phyloP scores from a whole-genome alignment of 345 rosid species.

The Trapa bicornis region DNA sequence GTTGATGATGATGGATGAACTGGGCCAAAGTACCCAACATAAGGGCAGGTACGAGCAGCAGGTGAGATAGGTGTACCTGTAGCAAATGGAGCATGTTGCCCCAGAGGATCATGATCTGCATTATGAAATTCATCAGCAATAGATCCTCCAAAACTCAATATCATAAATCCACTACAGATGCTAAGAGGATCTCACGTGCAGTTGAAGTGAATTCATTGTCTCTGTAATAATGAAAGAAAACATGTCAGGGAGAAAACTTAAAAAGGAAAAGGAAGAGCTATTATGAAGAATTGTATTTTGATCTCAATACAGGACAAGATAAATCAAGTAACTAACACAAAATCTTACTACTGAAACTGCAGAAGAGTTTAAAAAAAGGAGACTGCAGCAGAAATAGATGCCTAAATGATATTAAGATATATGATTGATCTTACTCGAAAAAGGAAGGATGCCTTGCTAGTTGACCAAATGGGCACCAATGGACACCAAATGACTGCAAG shows the following conservation, averaged over 20 bases:
- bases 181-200: constrained; percentile 50
- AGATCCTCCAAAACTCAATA: constrained; percentile 2
- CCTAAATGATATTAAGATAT: not conserved
- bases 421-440: constrained; percentile 22
- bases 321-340: not conserved
- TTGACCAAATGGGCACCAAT: constrained; percentile 90
- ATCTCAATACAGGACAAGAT: not conserved
- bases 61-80: constrained; percentile 64
- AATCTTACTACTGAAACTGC: not conserved
- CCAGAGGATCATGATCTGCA: constrained; percentile 76
- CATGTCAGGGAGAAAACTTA: not conserved
- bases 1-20: constrained; percentile 67
- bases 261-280: not conserved
- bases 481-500: constrained; percentile 85
- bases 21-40: constrained; percentile 77
- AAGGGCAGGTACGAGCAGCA: constrained; percentile 81
- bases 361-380: not conserved
- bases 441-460: constrained; percentile 60
- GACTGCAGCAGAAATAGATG: not conserved
- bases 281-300: not conserved
- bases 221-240: constrained; percentile 22
- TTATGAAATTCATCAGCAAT: constrained; percentile 10
- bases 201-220: constrained; percentile 70
- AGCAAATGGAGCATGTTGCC: constrained; percentile 53
- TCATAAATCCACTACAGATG: constrained; percentile 10